phyloP scores from a whole-genome alignment of 83 land plant species.

The Larix sibirica region DNA sequence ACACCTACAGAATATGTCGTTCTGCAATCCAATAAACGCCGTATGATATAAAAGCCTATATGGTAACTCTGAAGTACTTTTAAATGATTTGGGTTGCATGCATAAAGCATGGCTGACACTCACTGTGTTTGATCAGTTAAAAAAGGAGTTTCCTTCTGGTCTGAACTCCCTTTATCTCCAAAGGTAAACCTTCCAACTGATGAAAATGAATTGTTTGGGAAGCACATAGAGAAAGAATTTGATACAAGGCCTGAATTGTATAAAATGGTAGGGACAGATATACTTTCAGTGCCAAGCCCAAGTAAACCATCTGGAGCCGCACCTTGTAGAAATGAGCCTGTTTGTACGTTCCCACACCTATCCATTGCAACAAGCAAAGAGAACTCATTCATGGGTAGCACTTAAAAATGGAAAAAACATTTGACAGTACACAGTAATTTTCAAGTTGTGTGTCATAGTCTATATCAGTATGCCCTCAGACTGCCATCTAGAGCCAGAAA shows the following conservation, averaged over 20 bases:
- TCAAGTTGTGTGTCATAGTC: not conserved
- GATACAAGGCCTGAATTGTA: constrained; percentile 51
- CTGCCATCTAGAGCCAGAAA: not conserved
- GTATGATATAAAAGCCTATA: too few species aligned
- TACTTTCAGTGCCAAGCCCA: constrained; percentile 78
- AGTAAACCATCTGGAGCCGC: constrained; percentile 94
- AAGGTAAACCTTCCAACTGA: constrained; percentile 71
- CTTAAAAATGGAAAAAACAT: not conserved
- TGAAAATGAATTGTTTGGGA: constrained; percentile 46
- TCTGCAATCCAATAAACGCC: constrained; percentile 31
- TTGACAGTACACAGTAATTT: not conserved
- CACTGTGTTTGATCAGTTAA: constrained; percentile 39
- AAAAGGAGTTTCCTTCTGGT: constrained; percentile 69
- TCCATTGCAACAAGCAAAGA: not conserved
- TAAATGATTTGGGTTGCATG: not conserved
- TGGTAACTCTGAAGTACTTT: not conserved
- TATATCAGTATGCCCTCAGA: not conserved
- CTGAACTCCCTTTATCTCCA: constrained; percentile 75
- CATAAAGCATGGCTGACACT: constrained; percentile 28
- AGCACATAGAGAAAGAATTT: constrained; percentile 96
- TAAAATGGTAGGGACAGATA: constrained; percentile 80
- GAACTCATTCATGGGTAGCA: too few species aligned
- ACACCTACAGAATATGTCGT: constrained; percentile 57
- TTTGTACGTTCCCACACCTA: constrained; percentile 85
- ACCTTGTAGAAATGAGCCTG: constrained; percentile 76